Evolutionary conservation across 345 rosid genomes (phyloP), one percentile per base, ranked within the genome.

Genomic region (Eucalyptus pauciflora): DNA sequence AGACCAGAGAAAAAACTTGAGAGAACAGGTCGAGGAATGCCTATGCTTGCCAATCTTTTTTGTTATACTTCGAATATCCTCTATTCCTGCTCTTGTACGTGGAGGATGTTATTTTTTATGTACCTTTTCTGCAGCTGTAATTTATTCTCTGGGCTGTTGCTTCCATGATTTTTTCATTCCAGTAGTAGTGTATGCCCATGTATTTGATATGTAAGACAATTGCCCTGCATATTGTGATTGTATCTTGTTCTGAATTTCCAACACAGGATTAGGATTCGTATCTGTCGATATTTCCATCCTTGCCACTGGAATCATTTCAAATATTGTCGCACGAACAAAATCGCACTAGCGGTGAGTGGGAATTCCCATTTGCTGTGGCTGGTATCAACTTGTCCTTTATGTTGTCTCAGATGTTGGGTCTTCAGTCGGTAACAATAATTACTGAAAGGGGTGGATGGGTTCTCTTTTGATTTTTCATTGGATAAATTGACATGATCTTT

Each of bases 311-410:
- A 79, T 90, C 96, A 25, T 98, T 97, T 91, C 98, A 92, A 48
- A 95, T 95, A 81, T 89, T 96, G 94, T 93, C 96, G 93, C 95
- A 94, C 90, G 94, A 98, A 91, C 87, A 90, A 93, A 98, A 98
- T 85, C 98, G 99, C 87, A 92, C 50, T 18, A 92, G 99, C 91
- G 96, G 96, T 10, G 99, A 94, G 79, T 98, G 98, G 99, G 99
- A 98, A 91, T 97, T 97, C 93, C 99, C 99, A 13, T 98, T 98
- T 83, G 97, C 99, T 11, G 99, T 94, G 25, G 99, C 97, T 89
- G 99, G 99, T 60, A 91, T 98, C 92, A 96, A 97, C 90, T 94
- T 95, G 86, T 97, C 99, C 31, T 98, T 98, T 92, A 95, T 93
- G 97, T 89, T 97, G 91, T 94, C 92, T 43, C 98, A 96, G 88